Conservation (phyloP, 768 basidiomycete genomes). For the Boletus insuetus region DNA sequence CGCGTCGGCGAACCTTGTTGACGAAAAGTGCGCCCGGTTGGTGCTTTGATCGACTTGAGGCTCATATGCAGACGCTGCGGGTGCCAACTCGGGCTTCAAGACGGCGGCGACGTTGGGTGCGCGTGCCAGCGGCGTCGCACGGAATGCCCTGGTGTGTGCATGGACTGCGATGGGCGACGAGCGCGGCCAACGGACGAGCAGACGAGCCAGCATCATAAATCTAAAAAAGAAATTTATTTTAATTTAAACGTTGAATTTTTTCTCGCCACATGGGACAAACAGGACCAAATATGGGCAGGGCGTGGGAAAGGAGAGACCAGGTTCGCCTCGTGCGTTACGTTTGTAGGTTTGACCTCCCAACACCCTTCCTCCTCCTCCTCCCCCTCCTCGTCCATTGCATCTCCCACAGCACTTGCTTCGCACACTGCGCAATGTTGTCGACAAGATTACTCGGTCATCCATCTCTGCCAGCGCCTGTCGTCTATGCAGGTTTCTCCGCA, state of each 20-base stretch:
- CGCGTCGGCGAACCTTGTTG: conserved; percentile 27
- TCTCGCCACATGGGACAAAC: conserved; percentile 17
- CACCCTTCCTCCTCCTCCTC: conserved; percentile 3
- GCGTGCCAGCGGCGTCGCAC: conserved; percentile 7
- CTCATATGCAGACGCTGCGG: neutral
- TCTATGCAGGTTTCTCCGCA: conserved; percentile 66
- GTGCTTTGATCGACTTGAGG: conserved; percentile 15
- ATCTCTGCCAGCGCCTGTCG: conserved; percentile 69
- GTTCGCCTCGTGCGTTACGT: conserved; percentile 29
- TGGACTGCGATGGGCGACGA: conserved; percentile 8
- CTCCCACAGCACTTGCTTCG: neutral
- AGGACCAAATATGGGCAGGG: conserved; percentile 16
- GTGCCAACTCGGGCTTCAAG: conserved; percentile 9
- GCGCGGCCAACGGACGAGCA: conserved; percentile 24
- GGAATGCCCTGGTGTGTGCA: conserved; percentile 14
- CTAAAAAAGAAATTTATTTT: neutral
- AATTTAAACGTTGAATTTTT: neutral
- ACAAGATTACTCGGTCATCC: conserved; percentile 58
- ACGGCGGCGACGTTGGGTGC: conserved; percentile 8
- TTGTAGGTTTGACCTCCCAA: conserved; percentile 14
- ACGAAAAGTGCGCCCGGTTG: conserved; percentile 28
- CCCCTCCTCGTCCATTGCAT: conserved; percentile 19
- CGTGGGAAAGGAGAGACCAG: conserved; percentile 21
- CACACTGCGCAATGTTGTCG: conserved; percentile 41
- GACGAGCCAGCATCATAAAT: conserved; percentile 20